Base-by-base conservation (phyloP, 1,284 basidiomycete genomes). In the Cerioporus squamosus region DNA sequence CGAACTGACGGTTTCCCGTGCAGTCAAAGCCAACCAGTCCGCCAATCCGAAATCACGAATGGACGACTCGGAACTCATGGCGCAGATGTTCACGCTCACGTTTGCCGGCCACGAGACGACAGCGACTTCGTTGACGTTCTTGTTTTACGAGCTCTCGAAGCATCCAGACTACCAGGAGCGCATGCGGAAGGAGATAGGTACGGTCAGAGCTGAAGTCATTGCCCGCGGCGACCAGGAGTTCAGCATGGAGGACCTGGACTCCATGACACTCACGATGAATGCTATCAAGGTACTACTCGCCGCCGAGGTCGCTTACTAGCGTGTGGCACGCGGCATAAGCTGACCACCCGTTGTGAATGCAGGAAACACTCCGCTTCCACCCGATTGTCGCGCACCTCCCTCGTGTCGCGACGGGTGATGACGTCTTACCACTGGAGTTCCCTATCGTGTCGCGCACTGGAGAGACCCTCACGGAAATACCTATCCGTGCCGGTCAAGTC, bases 1-100 rank as follows among this genome's bases (percentile, higher is more conserved):
- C 18, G 22, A 14, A 17, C 24, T 22, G 43, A 44, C 22, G 17
- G 15, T 24, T 14, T 2, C 2, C 26, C 24, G 15, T n/a, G 6
- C 47, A 85, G 85, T 85, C 48, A 80, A 77, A 64, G 83, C 84
- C 1, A 86, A 85, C 59, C 70, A 72, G 40, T 78, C 79, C 2
- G 71, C 78, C 39, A 71, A 81, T n/a, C 74, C 75, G 44, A 78
- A 75, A 59, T 72, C 71, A 12, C 74, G 73, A 51, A 70, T 87
- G 51, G 77, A 62, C 4, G 79, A 84, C 22, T 77, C 77, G 22
- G 86, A 79, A 51, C 62, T 76, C 38, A 50, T 81, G 3, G 70
- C 82, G 5, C 81, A 86, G 67, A 81, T 88, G 76, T 74, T 49
- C 75, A 77, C 79, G 54, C 53, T 74, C 60, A 61, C 67, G 2